Percentiles rank a stretch among this genome's conserved stretches.
phyloP scores from a whole-genome alignment of 345 rosid species.

The Eucalyptus globulus region DNA sequence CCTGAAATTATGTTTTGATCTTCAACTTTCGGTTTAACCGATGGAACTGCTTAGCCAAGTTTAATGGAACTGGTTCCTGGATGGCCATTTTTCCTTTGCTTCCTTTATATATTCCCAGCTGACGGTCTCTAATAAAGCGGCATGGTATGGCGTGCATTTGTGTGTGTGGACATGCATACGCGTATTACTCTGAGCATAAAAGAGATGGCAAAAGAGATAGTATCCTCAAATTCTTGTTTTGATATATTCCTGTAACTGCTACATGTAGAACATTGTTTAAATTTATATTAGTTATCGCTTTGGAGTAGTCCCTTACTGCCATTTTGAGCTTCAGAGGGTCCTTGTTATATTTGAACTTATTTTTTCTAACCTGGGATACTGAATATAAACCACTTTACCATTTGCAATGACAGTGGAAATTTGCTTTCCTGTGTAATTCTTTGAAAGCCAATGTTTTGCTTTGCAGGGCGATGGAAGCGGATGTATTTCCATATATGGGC shows the following conservation, averaged over 20 bases:
- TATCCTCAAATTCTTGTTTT: background rate
- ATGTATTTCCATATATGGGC: slow-evolving; percentile 78
- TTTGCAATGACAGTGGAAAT: background rate
- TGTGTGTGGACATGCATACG: background rate
- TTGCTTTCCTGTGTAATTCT: background rate
- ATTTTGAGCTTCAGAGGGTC: background rate
- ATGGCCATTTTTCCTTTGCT: background rate
- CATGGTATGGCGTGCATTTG: background rate
- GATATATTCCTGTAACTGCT: background rate
- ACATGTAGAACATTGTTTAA: background rate
- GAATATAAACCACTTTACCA: background rate
- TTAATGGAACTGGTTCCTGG: background rate
- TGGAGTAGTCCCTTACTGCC: background rate
- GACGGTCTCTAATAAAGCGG: background rate
- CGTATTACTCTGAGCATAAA: background rate
- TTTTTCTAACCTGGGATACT: background rate
- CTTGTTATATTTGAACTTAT: background rate
- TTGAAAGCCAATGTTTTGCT: background rate
- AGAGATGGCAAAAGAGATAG: background rate
- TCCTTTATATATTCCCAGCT: background rate
- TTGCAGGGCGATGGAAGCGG: slow-evolving; percentile 96
- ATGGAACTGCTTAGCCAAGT: background rate
- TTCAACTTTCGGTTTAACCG: background rate
- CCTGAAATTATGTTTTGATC: background rate
- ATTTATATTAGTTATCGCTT: background rate